Conservation (phyloP, 495 filamentous ascomycete species). For the Hamigera avellanea region DNA sequence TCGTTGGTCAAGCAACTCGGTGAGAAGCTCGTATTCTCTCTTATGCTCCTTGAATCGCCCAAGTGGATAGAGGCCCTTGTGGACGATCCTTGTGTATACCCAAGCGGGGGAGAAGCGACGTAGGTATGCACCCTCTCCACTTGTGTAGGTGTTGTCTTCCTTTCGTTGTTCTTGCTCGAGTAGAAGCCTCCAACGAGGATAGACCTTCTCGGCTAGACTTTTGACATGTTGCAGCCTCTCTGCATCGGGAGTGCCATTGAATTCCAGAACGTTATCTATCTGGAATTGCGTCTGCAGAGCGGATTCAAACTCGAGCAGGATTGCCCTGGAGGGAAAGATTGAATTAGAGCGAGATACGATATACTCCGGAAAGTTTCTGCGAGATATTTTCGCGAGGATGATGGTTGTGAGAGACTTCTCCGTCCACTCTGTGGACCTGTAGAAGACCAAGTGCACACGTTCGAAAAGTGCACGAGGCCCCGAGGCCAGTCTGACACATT, state of each 20-base stretch:
- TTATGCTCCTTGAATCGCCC: slow-evolving; percentile 71
- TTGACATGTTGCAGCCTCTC: slow-evolving; percentile 57
- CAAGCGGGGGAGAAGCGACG: slow-evolving; percentile 87
- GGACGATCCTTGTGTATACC: slow-evolving; percentile 86
- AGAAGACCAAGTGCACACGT: slow-evolving; percentile 89
- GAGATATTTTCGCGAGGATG: slow-evolving; percentile 79
- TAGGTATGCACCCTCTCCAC: slow-evolving; percentile 80
- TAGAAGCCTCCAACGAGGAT: slow-evolving; percentile 69
- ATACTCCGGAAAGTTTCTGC: slow-evolving; percentile 80
- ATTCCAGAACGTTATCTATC: slow-evolving; percentile 77
- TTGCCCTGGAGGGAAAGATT: slow-evolving; percentile 67
- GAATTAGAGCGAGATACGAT: slow-evolving; percentile 82
- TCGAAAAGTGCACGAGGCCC: slow-evolving; percentile 77
- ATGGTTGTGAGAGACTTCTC: slow-evolving; percentile 94
- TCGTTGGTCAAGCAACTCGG: slow-evolving; percentile 66
- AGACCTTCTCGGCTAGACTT: slow-evolving; percentile 59
- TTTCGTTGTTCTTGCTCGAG: slow-evolving; percentile 67
- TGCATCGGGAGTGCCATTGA: slow-evolving; percentile 57
- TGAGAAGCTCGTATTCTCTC: slow-evolving; percentile 63
- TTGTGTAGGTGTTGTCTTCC: slow-evolving; percentile 71
- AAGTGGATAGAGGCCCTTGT: slow-evolving; percentile 74
- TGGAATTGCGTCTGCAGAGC: slow-evolving; percentile 71
- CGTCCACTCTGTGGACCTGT: slow-evolving; percentile 92
- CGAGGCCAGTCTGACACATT: slow-evolving; percentile 69
- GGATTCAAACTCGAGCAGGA: slow-evolving; percentile 80